Evolutionary conservation across 768 basidiomycete genomes (phyloP).

Genomic region (Amanita phalloides): DNA sequence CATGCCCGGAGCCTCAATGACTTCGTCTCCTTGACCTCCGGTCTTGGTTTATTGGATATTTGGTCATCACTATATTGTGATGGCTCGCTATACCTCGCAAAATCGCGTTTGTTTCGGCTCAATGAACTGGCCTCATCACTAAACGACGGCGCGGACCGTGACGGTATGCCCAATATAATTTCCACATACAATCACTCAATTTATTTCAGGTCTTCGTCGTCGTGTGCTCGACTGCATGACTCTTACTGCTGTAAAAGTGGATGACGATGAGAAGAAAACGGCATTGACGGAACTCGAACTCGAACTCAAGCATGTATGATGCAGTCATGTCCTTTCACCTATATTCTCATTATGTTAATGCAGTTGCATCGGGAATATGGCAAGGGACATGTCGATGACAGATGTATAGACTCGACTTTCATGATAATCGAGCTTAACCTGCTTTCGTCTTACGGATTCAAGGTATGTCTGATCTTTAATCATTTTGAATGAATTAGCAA

Average conservation of each 20-base stretch:
- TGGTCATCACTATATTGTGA: conserved; percentile 34
- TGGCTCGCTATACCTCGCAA: background rate
- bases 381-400: background rate
- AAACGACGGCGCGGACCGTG: conserved; percentile 7
- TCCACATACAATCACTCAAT: background rate
- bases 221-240: conserved; percentile 31
- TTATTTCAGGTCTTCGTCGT: conserved; percentile 23
- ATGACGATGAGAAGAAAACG: conserved; percentile 11
- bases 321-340: background rate
- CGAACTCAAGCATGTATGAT: conserved; percentile 16
- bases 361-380: background rate
- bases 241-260: conserved; percentile 20
- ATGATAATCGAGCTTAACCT: background rate
- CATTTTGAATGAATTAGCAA: background rate
- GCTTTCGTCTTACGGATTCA: background rate
- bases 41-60: conserved; percentile 59
- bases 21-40: conserved; percentile 50
- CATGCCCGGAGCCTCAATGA: conserved; percentile 30
- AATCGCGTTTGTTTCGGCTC: conserved; percentile 9
- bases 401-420: background rate
- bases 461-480: background rate
- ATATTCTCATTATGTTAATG: background rate
- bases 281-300: background rate
- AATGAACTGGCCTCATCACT: conserved; percentile 13
- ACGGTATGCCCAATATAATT: conserved; percentile 9